A percentile compares a stretch with the other conserved stretches of the same genome.
Conservation (phyloP, 495 filamentous ascomycete genomes). For the Trichoderma asperelloides region DNA sequence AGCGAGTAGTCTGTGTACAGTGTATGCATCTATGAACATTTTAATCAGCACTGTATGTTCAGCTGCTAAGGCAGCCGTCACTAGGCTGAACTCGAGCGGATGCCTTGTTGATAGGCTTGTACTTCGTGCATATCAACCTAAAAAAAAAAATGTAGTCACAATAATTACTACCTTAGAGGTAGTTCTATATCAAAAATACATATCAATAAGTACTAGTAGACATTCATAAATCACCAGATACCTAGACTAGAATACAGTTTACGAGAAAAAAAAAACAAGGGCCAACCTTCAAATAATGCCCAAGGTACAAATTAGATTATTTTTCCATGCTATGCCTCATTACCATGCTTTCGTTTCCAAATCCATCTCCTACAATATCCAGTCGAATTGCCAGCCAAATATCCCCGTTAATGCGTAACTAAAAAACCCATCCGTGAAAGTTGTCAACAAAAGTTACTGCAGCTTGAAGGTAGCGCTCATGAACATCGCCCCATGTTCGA, state of each 20-base stretch:
- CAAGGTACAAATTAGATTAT: background rate
- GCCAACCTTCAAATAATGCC: background rate
- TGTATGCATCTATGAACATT: background rate
- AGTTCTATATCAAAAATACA: too few species aligned
- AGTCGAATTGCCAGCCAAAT: background rate
- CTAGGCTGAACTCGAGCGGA: background rate
- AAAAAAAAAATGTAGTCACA: too few species aligned
- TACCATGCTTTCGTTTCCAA: background rate
- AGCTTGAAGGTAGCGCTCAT: slow-evolving; percentile 65
- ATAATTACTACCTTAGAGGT: too few species aligned
- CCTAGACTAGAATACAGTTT: background rate
- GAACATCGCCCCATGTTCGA: slow-evolving; percentile 75
- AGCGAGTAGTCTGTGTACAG: background rate
- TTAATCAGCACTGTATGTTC: background rate
- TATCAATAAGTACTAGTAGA: too few species aligned
- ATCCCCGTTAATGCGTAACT: background rate
- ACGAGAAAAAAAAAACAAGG: background rate
- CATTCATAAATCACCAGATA: too few species aligned
- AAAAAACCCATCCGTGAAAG: slow-evolving; percentile 61
- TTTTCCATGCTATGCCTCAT: background rate
- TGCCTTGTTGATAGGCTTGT: too few species aligned
- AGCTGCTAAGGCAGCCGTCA: background rate
- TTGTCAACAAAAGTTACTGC: slow-evolving; percentile 72
- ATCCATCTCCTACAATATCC: background rate
- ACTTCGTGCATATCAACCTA: too few species aligned